Evolutionary conservation across 257 asterid genomes (phyloP), one percentile per base, ranked within the genome.

Genomic region (Echium plantagineum): DNA sequence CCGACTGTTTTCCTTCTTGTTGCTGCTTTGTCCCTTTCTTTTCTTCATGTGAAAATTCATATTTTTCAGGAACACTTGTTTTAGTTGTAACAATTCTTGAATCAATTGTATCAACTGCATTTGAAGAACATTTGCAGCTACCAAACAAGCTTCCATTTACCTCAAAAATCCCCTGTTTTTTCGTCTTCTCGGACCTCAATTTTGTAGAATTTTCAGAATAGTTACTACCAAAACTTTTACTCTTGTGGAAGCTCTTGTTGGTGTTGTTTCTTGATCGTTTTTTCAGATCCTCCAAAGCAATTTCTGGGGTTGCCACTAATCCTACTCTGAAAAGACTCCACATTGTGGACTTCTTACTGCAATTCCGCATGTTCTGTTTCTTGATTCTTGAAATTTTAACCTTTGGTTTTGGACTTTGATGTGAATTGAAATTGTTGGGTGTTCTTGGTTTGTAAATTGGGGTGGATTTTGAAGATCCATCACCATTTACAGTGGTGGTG

Each of bases 321-420:
- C 97, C 97, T 7, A 82, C 66, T 1, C 85, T 83, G 26, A 91
- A 79, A 21, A 85, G 55, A 63, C 77, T 81, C 91, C 86, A 83
- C 1, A 76, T 5, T 3, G 82, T 60, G 6, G 89, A 76, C n/a
- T 64, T 69, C 9, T 28, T 42, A 42, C 9, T 55, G 47, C 63
- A 32, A 52, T 51, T 53, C 2, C 0, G 59, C 3, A 66, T 7
- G 28, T 22, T 49, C 32, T 59, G 56, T 19, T 52, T 72, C 59
- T 69, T 66, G 17, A 59, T 32, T 66, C 57, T 66, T 17, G 88
- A 54, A 9, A 66, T 30, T 17, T 67, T 78, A 31, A 91, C 56
- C 28, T 71, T 81, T 28, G 96, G 97, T 3, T 88, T 85, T 1
- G 97, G 97, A 63, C 96, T 90, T 0, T 96, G 96, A 69, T 83